Base-by-base conservation (phyloP, 768 basidiomycete species). In the Boletus barrowsii region DNA sequence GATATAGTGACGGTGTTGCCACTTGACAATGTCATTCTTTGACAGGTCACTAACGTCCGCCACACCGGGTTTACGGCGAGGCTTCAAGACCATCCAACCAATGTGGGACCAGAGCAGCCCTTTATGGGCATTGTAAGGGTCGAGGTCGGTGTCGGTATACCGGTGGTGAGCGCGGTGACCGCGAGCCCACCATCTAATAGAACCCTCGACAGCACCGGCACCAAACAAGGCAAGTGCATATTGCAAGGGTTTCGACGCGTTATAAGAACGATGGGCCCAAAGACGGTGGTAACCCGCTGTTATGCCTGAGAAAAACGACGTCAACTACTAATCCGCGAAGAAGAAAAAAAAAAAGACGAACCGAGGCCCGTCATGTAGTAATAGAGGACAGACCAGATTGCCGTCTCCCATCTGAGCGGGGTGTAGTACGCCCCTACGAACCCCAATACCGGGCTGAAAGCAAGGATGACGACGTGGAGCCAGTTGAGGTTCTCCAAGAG, bases 141-240 rank as follows among this genome's bases (percentile, higher is more conserved):
- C 94, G 58, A 98, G 87, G 51, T 93, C 91, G 65, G 94, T 98
- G 73, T 96, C 94, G 62, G 94, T 98, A 76, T 97, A 96, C 41
- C 94, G 83, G 68, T 97, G 95, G 72, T 97, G 95, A 4, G 96
- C 96, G 56, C 96, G 90, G 78, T 99, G 97, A 45, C 95, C 95
- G 49, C 97, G 84, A 20, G 88, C 88, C 97, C 97, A 98, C 97
- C 97, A 98, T 71, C 92, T 90, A 76, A 99, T 96, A 20, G 95
- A 97, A 10, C 96, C 96, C 68, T 99, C 83, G 44, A 96, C 88
- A 5, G 96, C 95, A 45, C 97, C 96, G 2, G 93, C 87, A 47
- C 96, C 97, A 10, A 85, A 80, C 18, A 89, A 64, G 24, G 94
- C 91, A 45, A 98, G 83, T 59, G 82, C 74, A 67, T 93, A 97